Evolutionary conservation across 2,329 filamentous ascomycete species (phyloP).

Genomic region (Microdochium bolleyi): DNA sequence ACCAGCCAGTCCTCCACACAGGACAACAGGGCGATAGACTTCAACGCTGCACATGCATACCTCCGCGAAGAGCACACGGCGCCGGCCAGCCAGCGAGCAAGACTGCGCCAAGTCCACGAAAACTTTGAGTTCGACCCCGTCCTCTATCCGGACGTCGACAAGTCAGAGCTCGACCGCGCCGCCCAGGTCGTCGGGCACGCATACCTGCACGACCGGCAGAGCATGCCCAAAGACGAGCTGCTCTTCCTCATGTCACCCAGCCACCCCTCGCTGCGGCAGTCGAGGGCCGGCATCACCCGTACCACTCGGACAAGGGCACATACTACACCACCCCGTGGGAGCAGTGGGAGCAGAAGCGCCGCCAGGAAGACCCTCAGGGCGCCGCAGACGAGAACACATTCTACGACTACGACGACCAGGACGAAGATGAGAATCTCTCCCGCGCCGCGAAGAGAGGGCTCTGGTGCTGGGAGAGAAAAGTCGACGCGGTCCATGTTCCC

Average conservation of each 20-base stretch:
- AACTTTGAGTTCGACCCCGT: background rate
- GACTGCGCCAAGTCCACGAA: background rate
- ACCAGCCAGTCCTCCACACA: background rate
- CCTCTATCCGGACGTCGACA: background rate
- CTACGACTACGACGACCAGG: background rate
- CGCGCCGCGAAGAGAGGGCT: background rate
- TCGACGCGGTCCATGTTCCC: background rate
- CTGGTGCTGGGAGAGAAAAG: background rate
- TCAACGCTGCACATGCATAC: background rate
- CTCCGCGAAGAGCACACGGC: background rate
- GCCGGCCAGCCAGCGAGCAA: background rate
- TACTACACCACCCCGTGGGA: background rate
- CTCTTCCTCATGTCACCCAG: background rate
- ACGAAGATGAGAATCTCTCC: background rate
- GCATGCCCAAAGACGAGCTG: background rate
- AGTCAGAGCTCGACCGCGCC: background rate
- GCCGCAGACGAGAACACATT: background rate
- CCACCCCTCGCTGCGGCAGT: background rate
- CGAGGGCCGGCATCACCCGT: background rate
- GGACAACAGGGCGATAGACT: background rate
- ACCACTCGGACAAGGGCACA: background rate
- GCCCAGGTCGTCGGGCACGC: background rate
- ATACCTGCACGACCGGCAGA: background rate
- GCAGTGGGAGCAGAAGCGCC: background rate
- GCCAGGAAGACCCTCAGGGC: background rate